Evolutionary conservation across 2,329 filamentous ascomycete species (phyloP), one percentile per base, ranked within the genome.

Genomic region (Colletotrichum orbiculare): DNA sequence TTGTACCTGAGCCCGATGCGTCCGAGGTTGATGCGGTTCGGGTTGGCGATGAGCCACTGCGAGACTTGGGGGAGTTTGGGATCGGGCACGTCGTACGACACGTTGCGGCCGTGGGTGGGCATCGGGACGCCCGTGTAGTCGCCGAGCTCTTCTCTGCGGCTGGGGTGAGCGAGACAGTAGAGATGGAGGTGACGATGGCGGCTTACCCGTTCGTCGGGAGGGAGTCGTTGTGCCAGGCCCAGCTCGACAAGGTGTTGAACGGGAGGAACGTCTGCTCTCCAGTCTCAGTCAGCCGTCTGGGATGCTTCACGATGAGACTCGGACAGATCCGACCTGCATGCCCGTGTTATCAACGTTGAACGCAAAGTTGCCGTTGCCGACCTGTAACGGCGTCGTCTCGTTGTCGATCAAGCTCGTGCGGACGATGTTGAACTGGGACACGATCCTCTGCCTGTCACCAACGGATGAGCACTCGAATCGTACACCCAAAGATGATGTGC

Each of bases 21-120:
- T 2, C 78, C 80, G 1, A 82, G 69, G 50, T 82, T 82, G 39
- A 82, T 71, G 3, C 80, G 75, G 33, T 82, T 81, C 0, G 79
- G 80, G 48, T 82, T 83, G n/a, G 78, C 76, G 37, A 84, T 84
- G 17, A 87, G 72, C 85, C 84, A 87, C 62, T 85, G 81, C 3
- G 81, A 82, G 11, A 77, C 70, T 11, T 71, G 69, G 4, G 76
- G 77, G 5, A 79, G 74, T 0, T 72, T 66, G 0, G 76, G 69
- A 17, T 80, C 76, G 0, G 76, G 75, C 1, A 78, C 69, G 34
- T 78, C 77, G 53, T 80, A 80, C 0, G 74, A 76, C 5, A 80
- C 72, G 35, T 78, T 77, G 42, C 73, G 72, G 5, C 76, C 76
- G 25, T 80, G 76, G 0, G 78, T 79, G 8, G 71, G 38, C 54